Evolutionary conservation across 768 basidiomycete species (phyloP).

Genomic region (Rickenella mellea): DNA sequence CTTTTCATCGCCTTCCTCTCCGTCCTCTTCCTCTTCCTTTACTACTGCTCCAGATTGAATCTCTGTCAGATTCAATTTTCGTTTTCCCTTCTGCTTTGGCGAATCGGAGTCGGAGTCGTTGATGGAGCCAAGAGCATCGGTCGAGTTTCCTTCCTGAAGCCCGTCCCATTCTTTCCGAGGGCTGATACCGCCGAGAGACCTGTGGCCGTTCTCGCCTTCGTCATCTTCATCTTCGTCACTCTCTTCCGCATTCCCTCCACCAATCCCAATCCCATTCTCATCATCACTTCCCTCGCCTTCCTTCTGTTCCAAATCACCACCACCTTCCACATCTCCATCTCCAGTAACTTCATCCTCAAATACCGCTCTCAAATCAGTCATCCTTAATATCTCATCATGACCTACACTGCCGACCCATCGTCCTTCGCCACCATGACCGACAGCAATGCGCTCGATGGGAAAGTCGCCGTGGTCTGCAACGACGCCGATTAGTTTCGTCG

Average conservation of each 20-base stretch:
- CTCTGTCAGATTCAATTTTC: not conserved
- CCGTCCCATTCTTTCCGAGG: no score
- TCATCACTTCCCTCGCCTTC: slow-evolving; percentile 10
- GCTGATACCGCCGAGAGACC: no score
- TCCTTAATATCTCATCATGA: slow-evolving; percentile 76
- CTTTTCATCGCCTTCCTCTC: not conserved
- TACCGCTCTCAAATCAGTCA: slow-evolving; percentile 77
- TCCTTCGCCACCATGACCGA: slow-evolving; percentile 45
- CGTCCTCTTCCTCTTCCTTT: not conserved
- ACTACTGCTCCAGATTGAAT: not conserved
- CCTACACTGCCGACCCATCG: slow-evolving; percentile 92
- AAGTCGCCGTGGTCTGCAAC: slow-evolving; percentile 89
- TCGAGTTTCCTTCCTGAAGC: no score
- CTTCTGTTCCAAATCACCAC: slow-evolving; percentile 24
- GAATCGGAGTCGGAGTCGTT: no score
- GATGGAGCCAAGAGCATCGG: no score
- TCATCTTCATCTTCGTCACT: not conserved
- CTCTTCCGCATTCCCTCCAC: not conserved
- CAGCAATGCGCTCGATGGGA: slow-evolving; percentile 79
- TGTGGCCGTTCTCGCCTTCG: not conserved
- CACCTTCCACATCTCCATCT: slow-evolving; percentile 23
- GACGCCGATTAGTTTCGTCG: slow-evolving; percentile 83
- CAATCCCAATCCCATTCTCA: not conserved
- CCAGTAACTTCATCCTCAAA: slow-evolving; percentile 47
- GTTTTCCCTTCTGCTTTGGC: no score